Evolutionary conservation across 75 land plant species (phyloP).

Genomic region (Selaginella moellendorffii): DNA sequence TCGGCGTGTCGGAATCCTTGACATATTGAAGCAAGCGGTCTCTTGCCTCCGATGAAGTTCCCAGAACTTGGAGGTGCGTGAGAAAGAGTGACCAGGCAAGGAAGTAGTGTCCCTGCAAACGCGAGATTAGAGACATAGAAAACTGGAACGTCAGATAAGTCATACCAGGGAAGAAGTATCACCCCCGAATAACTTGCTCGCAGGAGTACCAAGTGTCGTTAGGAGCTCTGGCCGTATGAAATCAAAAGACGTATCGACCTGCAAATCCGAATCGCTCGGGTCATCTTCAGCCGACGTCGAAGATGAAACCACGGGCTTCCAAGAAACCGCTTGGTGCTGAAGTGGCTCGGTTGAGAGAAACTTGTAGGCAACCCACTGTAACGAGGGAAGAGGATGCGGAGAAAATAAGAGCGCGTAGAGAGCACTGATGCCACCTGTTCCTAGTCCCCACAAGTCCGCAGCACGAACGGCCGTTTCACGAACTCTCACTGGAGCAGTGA

Average conservation of each 20-base stretch:
- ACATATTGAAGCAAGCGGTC: constrained; percentile 64
- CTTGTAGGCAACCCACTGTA: constrained; percentile 65
- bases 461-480: constrained; percentile 53
- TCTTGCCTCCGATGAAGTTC: constrained; percentile 36
- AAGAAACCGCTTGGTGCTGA: constrained; percentile 31
- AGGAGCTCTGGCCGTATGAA: constrained; percentile 55
- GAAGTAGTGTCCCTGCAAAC: constrained; percentile 66
- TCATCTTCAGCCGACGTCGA: background rate
- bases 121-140: no score
- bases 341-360: constrained; percentile 55
- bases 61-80: constrained; percentile 43
- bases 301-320: constrained; percentile 13
- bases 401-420: constrained; percentile 79
- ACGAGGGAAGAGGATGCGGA: constrained; percentile 32
- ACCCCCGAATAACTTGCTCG: no score
- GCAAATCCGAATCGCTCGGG: background rate
- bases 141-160: no score
- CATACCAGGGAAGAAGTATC: no score
- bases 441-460: constrained; percentile 78
- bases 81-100: constrained; percentile 80
- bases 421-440: constrained; percentile 57
- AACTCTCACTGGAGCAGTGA: constrained; percentile 34
- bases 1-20: constrained; percentile 37
- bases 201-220: constrained; percentile 34
- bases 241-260: constrained; percentile 2